Conservation (phyloP, 2,329 filamentous ascomycete species). For the Colletotrichum falcatum region DNA sequence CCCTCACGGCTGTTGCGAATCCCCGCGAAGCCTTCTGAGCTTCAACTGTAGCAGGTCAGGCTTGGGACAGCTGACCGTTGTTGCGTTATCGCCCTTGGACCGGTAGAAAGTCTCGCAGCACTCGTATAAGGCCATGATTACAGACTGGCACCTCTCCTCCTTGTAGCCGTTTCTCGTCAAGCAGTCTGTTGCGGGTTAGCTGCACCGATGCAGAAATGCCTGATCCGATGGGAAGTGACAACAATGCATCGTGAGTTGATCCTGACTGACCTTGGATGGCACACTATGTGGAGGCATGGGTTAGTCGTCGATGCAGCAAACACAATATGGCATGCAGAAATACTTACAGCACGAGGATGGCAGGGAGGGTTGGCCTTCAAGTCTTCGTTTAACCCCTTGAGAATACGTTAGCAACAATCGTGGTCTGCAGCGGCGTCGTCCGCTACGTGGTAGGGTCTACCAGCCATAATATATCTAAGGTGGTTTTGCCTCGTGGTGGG, state of each 20-base stretch:
- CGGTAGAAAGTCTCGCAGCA: slow-evolving; percentile 94
- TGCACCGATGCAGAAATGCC: background rate
- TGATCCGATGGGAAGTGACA: background rate
- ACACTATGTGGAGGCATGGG: slow-evolving; percentile 67
- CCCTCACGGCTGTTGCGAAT: slow-evolving; percentile 44
- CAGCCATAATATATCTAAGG: slow-evolving; percentile 14
- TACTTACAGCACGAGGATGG: slow-evolving; percentile 81
- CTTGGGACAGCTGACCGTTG: slow-evolving; percentile 87
- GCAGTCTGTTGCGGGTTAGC: slow-evolving; percentile 70
- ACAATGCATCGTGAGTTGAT: background rate
- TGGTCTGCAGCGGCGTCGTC: background rate
- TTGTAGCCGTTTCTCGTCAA: slow-evolving; percentile 86
- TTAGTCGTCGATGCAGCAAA: slow-evolving; percentile 14
- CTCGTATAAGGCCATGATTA: slow-evolving; percentile 89
- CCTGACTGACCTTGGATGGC: slow-evolving; percentile 81
- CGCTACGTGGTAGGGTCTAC: background rate
- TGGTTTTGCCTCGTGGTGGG: background rate
- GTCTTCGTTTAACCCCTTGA: slow-evolving; percentile 70
- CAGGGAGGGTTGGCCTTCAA: slow-evolving; percentile 82
- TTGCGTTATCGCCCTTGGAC: slow-evolving; percentile 79
- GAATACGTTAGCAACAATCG: background rate
- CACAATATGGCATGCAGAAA: slow-evolving; percentile 3
- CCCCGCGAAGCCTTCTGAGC: slow-evolving; percentile 77
- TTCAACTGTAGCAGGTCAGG: slow-evolving; percentile 83
- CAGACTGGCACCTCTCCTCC: slow-evolving; percentile 81